Evolutionary conservation across 495 filamentous ascomycete species (phyloP), one percentile per base, ranked within the genome.

Genomic region (Ascodesmis nigricans): DNA sequence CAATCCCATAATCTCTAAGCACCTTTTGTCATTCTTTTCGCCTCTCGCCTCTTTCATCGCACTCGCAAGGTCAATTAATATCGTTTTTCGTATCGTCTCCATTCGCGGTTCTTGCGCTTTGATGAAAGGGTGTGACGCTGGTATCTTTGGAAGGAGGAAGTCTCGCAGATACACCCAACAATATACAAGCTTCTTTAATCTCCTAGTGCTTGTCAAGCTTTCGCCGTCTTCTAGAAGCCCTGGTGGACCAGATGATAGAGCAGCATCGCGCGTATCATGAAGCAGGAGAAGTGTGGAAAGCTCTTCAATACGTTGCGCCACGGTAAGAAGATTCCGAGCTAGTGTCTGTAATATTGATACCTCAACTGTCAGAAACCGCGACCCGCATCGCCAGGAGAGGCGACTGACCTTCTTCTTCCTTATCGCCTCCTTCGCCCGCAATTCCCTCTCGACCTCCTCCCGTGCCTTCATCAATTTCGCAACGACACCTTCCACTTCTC

Each of bases 51-150:
- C 76, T 48, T 77, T 77, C 28, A 90, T 54, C 1, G 81, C 78
- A 2, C 70, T 73, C 36, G 66, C 72, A 18, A 97, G 57, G 53
- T 95, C 84, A 22, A 93, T 57, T 11, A 95, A 53, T 27, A 95
- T 59, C 0, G 82, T 91, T 26, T 78, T 76, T 42, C 71, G 62
- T 21, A 79, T 56, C 47, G 63, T 66, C 18, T 58, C 47, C 18
- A 77, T 52, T 25, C 75, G 58, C 6, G 60, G 54, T 38, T 65
- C 54, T 42, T 75, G 70, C 8, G 58, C 55, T 21, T 59, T 39
- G 18, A 81, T 38, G 46, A 81, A 80, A 1, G 76, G 75, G 51
- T 80, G 73, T 0, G 56, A 54, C 15, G 53, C 41, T 17, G 61
- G 61, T n/a, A 66, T 42, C 2, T 53, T 49, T 3, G 55, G 49